Base-by-base conservation (phyloP, 169 alveolate genomes). In the Eimeria sp. region DNA sequence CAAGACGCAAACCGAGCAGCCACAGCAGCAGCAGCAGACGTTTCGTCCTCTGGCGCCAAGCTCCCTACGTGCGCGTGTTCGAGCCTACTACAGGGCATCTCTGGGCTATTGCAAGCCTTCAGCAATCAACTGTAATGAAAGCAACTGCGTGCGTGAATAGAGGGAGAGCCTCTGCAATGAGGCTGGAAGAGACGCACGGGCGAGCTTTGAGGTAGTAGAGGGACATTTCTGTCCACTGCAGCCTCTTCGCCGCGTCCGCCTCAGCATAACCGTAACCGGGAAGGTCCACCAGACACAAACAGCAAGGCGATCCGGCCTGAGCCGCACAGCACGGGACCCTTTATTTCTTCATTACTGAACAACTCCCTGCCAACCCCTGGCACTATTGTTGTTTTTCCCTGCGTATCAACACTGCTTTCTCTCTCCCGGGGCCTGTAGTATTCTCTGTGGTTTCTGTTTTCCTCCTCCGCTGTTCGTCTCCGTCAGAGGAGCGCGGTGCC, bases 211-310 rank as follows among this genome's bases (percentile, higher is more conserved):
- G 95, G 89, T 96, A 96, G 76, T 23, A 77, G 25, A 96, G 95
- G 49, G 89, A 78, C 72, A 94, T 85, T 83, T 96, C 97, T 40
- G 96, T 96, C 97, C 97, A 96, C 95, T 80, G 96, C 43, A 85
- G 52, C 25, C 97, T 95, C 66, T 95, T 82, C 3, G 95, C 87
- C 27, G 89, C 94, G 14, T 78, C 71, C n/a, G 95, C 96, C 80
- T 77, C 83, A 46, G 97, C 97, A n/a, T 71, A 96, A 72, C 97
- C 97, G 71, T 96, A 96, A 10, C 97, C 97, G 1, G 97, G 97
- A 6, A 96, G 78, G 76, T 96, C 97, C 64, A 96, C 97, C 37
- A 96, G 83, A n/a, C 95, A 85, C 52, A 96, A 58, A 46, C 71
- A 74, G 33, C 91, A 60, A 2, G 97, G 97, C 16, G 95, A 82